Evolutionary conservation across 177 flowering plant genomes (phyloP).

Genomic region (Vitis hybrid): DNA sequence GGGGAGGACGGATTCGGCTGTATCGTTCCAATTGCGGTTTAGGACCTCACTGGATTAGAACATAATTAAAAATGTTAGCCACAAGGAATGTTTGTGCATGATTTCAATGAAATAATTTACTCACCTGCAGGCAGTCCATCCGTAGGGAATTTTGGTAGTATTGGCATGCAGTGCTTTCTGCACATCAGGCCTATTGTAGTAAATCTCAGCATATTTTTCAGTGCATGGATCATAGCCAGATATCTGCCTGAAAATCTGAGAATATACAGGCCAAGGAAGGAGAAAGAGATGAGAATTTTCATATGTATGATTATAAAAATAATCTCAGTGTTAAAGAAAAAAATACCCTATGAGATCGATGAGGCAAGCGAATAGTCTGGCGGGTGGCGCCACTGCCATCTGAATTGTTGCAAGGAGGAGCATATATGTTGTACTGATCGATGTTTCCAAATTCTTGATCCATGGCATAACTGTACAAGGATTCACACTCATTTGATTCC

Average conservation of each 20-base stretch:
- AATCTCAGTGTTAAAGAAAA: neutral
- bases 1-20: conserved; percentile 71
- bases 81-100: neutral
- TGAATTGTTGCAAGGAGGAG: conserved; percentile 78
- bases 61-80: neutral
- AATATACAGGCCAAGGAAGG: neutral
- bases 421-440: conserved; percentile 91
- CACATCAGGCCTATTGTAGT: conserved; percentile 84
- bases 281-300: neutral
- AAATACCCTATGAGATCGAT: conserved; percentile 51
- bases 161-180: conserved; percentile 94
- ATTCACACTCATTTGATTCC: conserved; percentile 74
- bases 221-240: conserved; percentile 96
- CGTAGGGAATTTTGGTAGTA: conserved; percentile 66
- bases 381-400: conserved; percentile 42
- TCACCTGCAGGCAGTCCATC: conserved; percentile 94
- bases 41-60: conserved; percentile 55
- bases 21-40: conserved; percentile 87
- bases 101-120: neutral
- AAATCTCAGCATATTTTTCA: conserved; percentile 79
- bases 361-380: conserved; percentile 49
- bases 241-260: conserved; percentile 38
- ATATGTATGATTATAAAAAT: too few relatives aligned
- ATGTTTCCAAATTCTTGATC: conserved; percentile 89
- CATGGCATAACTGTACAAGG: conserved; percentile 70